A percentile compares a stretch with the other conserved stretches of the same genome.
Evolutionary conservation across 2,329 filamentous ascomycete species (phyloP).

Genomic region (Ilyonectria robusta): DNA sequence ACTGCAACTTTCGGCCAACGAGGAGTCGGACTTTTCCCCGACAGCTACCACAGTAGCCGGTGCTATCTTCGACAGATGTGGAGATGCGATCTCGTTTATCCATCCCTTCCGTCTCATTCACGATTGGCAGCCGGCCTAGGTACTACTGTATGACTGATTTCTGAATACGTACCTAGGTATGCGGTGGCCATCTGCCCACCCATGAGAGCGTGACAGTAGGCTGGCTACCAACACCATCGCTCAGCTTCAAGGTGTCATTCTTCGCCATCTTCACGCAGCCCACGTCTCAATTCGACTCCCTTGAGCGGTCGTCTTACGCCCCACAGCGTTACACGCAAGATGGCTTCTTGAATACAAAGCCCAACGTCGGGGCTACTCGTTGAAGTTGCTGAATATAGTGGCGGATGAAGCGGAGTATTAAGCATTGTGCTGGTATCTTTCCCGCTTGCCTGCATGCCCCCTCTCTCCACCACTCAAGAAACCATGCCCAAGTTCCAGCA

Average conservation of each 20-base stretch:
- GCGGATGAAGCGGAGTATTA: slow-evolving; percentile 17
- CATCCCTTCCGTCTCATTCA: background rate
- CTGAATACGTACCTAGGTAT: background rate
- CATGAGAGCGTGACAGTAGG: background rate
- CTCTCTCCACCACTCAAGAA: slow-evolving; percentile 16
- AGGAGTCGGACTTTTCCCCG: background rate
- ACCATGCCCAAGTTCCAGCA: slow-evolving; percentile 3
- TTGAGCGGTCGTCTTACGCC: background rate
- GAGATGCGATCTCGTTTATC: slow-evolving; percentile 2
- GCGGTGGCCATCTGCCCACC: background rate
- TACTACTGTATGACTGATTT: background rate
- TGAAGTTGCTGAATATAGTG: slow-evolving; percentile 6
- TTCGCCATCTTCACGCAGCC: background rate
- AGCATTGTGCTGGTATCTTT: slow-evolving; percentile 15
- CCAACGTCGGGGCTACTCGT: slow-evolving; percentile 6
- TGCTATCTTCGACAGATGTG: background rate
- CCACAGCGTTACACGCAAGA: background rate
- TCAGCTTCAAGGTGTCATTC: background rate
- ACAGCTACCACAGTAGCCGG: background rate
- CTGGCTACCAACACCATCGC: background rate
- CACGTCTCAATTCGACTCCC: background rate
- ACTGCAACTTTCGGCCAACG: background rate
- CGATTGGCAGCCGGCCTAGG: background rate
- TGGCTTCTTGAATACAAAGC: background rate
- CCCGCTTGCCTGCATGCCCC: slow-evolving; percentile 7